Percentiles rank a stretch among this genome's conserved stretches.
Conservation (phyloP, 352 stramenopile species). For the Globisporangium acanthophoron region DNA sequence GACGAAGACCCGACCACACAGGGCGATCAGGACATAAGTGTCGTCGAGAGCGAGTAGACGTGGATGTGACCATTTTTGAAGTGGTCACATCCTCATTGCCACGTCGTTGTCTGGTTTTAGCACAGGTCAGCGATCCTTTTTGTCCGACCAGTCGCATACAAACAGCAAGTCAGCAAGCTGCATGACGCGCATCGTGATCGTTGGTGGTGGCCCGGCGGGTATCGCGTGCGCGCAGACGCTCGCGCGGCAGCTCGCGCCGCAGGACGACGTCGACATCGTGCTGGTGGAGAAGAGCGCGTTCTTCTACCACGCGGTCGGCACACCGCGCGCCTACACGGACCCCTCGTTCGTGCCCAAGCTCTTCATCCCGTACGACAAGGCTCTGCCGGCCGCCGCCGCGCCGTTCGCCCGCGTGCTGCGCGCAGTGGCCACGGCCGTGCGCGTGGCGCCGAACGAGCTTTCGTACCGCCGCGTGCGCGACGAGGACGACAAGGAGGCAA, state of each 20-base stretch:
- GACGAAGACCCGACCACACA: too few relatives aligned
- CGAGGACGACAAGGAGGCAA: conserved; percentile 22
- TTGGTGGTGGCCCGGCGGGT: conserved; percentile 42
- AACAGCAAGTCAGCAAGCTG: neutral
- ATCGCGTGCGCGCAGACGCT: conserved; percentile 37
- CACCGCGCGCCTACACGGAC: conserved; percentile 42
- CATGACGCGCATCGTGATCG: conserved; percentile 63
- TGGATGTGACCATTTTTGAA: too few relatives aligned
- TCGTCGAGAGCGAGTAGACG: too few relatives aligned
- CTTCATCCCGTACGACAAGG: conserved; percentile 50
- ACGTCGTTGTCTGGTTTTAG: too few relatives aligned
- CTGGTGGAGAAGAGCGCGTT: conserved; percentile 54
- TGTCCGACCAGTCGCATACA: too few relatives aligned
- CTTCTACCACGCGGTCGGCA: conserved; percentile 39
- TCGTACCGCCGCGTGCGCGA: conserved; percentile 22
- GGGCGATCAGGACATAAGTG: too few relatives aligned
- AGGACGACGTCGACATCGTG: conserved; percentile 35
- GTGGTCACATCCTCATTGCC: too few relatives aligned
- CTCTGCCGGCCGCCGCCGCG: conserved; percentile 24
- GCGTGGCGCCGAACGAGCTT: conserved; percentile 28
- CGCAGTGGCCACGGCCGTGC: conserved; percentile 32
- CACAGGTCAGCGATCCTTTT: too few relatives aligned
- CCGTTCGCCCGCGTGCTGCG: conserved; percentile 38
- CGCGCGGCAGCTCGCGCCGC: conserved; percentile 20
- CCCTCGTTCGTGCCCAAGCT: conserved; percentile 37